Base-by-base conservation (phyloP, 148 eudicot species). In the Polygonum aviculare region DNA sequence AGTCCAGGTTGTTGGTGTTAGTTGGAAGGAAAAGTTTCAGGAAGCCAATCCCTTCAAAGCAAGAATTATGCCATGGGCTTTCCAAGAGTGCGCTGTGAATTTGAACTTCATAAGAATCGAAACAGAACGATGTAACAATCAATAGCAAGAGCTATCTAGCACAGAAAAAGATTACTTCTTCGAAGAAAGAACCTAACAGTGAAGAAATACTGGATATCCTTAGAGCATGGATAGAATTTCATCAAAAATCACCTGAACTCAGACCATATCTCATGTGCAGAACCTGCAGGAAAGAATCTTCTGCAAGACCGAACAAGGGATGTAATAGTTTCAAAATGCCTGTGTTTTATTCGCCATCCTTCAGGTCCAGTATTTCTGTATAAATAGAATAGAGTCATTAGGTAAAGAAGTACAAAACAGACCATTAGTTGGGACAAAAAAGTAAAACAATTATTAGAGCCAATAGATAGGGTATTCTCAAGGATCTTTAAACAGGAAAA, bases 11-110 rank as follows among this genome's bases (percentile, higher is more conserved):
- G 73, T 89, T 96, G 60, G 65, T 16, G 79, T 96, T 96, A 54
- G 98, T 91, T 19, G 99, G 97, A 83, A 96, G 93, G 81, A 96
- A 96, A 75, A 96, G 90, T 79, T 92, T 85, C 73, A 96, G 81
- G 77, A 93, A 93, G 41, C 99, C 99, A 84, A 97, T 84, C 72
- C 98, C 99, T 86, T 96, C 99, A 76, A 93, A 96, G 77, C 90
- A 80, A 10, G 99, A 93, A 83, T 96, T 96, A 83, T 96, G 97
- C 99, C 99, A 96, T 49, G 98, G 99, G 74, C 93, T 96, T 82
- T 96, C 99, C 83, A 96, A 75, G 65, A 88, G 83, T 73, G 90
- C 81, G 77, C 99, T 96, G 85, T 79, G 83, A 81, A 51, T 81
- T 45, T 15, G 9, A 67, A 62, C 35, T 35, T 60, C 26, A 74